Evolutionary conservation across 2,329 filamentous ascomycete genomes (phyloP).

Genomic region (Zarea fungicola): DNA sequence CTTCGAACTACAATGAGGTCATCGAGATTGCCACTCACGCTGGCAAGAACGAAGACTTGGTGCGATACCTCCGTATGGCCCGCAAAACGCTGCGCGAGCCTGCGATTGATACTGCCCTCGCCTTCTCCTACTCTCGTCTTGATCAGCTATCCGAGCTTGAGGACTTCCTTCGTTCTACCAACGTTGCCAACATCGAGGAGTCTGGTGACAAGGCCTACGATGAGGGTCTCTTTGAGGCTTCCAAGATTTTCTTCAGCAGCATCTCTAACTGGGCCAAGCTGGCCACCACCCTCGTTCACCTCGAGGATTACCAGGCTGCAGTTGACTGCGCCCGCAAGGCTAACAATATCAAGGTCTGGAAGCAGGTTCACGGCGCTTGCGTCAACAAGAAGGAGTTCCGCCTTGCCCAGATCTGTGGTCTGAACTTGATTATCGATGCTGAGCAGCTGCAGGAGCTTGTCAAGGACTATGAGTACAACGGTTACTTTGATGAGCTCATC

Average conservation of each 20-base stretch:
- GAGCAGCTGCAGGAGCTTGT: conserved; percentile 91
- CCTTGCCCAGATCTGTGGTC: conserved; percentile 95
- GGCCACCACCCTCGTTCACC: conserved; percentile 93
- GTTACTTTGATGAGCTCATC: conserved; percentile 98
- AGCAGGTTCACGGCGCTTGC: conserved; percentile 94
- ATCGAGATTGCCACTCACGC: conserved; percentile 94
- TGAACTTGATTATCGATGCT: conserved; percentile 95
- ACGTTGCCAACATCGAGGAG: conserved; percentile 92
- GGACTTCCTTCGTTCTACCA: conserved; percentile 88
- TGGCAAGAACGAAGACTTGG: conserved; percentile 94
- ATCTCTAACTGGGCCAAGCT: conserved; percentile 99
- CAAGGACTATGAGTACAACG: conserved; percentile 93
- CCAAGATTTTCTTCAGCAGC: conserved; percentile 97
- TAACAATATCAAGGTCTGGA: conserved; percentile 99
- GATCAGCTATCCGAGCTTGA: conserved; percentile 91
- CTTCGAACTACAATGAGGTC: conserved; percentile 89
- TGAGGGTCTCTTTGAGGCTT: conserved; percentile 89
- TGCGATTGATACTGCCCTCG: conserved; percentile 86
- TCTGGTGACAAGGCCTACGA: conserved; percentile 97
- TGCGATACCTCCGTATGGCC: conserved; percentile 95
- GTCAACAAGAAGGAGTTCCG: conserved; percentile 98
- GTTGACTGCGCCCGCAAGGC: conserved; percentile 97
- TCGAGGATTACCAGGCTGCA: conserved; percentile 93
- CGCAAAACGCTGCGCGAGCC: conserved; percentile 94
- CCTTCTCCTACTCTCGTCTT: conserved; percentile 87